Percentiles rank a stretch among this genome's conserved stretches.
Evolutionary conservation across 192 early-diverging fungal species (phyloP).

Genomic region (Rhizoclosmatium globosum): DNA sequence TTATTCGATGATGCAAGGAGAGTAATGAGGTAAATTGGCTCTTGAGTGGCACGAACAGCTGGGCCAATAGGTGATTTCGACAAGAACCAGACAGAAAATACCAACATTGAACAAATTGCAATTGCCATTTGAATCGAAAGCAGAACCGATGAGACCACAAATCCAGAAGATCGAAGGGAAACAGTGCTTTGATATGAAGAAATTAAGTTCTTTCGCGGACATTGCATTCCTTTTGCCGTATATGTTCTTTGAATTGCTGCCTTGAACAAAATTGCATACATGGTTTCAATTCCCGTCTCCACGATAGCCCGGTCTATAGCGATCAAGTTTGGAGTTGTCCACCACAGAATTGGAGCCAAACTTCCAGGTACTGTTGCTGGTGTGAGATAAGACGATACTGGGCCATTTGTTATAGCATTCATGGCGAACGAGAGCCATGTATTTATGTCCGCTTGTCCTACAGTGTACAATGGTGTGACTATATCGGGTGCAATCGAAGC

Average conservation of each 20-base stretch:
- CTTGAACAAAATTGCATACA: slow-evolving; percentile 33
- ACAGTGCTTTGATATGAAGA: neutral
- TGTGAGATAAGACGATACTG: neutral
- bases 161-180: slow-evolving; percentile 1
- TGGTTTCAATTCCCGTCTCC: slow-evolving; percentile 37
- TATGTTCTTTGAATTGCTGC: slow-evolving; percentile 27
- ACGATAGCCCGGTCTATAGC: slow-evolving; percentile 25
- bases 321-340: slow-evolving; percentile 37
- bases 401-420: slow-evolving; percentile 4
- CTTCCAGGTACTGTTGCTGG: slow-evolving; percentile 33
- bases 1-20: slow-evolving; percentile 15
- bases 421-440: slow-evolving; percentile 7
- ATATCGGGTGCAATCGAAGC: slow-evolving; percentile 35
- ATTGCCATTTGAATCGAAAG: slow-evolving; percentile 6
- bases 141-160: neutral
- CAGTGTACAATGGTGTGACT: neutral
- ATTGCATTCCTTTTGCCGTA: slow-evolving; percentile 1
- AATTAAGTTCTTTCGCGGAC: slow-evolving; percentile 19
- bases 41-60: slow-evolving; percentile 17
- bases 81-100: slow-evolving; percentile 1
- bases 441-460: neutral
- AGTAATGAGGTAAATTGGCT: slow-evolving; percentile 25
- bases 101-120: slow-evolving; percentile 4
- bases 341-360: slow-evolving; percentile 36
- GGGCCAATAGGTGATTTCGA: slow-evolving; percentile 11